Evolutionary conservation across 1,284 basidiomycete genomes (phyloP), one percentile per base, ranked within the genome.

Genomic region (Moesziomyces antarcticus): DNA sequence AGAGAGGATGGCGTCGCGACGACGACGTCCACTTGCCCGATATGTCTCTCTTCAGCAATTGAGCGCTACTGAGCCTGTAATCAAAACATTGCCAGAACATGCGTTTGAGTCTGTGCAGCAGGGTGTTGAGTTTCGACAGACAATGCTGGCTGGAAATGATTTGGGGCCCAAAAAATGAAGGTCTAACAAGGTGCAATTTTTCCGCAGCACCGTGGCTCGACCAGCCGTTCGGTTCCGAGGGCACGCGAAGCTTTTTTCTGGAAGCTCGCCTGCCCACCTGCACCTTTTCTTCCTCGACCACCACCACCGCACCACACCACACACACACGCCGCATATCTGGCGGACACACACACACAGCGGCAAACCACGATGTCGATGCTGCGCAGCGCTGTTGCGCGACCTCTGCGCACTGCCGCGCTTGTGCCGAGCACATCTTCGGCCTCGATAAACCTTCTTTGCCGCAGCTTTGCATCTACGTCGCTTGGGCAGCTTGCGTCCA

Each of bases 391-490:
- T 25, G 54, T 57, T 25, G 53, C 49, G 54, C 56, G 52, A 3
- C 53, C 61, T 9, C 22, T 70, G 41, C 56, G 67, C 20, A 48
- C 37, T 20, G 50, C 56, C 10, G 33, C n/a, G 11, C 45, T 53
- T 22, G 55, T 50, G 25, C 30, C 30, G 11, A 13, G 30, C 11
- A 37, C 37, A 5, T 14, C 50, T 54, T 3, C 53, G 66, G 41
- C 43, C 60, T 3, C n/a, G 52, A 0, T 73, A 20, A 22, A 46
- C 37, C 40, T 57, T 50, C 64, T 73, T 1, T 73, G 70, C 44
- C 70, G 70, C 24, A 37, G 59, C 13, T 73, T 73, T 47, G 64
- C 64, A 16, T 73, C 64, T 3, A 63, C 70, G 20, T 73, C 70
- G 1, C 46, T 73, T 14, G 25, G 22, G 5, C 27, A 27, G 14